A percentile compares a stretch with the other conserved stretches of the same genome.
phyloP scores from a whole-genome alignment of 2,329 filamentous ascomycete genomes.

The Monilinia aucupariae region DNA sequence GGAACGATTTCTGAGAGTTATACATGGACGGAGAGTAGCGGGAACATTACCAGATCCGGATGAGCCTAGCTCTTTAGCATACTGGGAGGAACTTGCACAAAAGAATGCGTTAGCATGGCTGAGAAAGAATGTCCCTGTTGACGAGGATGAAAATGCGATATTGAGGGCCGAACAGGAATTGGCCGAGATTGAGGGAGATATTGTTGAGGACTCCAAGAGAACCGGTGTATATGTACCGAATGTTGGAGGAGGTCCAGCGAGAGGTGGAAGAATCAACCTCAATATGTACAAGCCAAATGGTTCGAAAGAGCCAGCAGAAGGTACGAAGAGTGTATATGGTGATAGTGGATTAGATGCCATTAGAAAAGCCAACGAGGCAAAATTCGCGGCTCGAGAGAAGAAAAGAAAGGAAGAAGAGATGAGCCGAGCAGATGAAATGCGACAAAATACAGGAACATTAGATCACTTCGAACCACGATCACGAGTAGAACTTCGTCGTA shows the following conservation, averaged over 20 bases:
- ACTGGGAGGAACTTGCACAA: conserved; percentile 36
- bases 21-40: conserved; percentile 59
- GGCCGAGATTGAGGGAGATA: conserved; percentile 44
- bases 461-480: conserved; percentile 22
- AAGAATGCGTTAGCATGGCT: conserved; percentile 50
- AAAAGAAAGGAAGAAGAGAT: conserved; percentile 37
- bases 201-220: conserved; percentile 29
- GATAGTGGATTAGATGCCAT: conserved; percentile 52
- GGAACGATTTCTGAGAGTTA: conserved; percentile 51
- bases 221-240: conserved; percentile 32
- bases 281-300: conserved; percentile 1
- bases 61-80: conserved; percentile 32
- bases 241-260: conserved; percentile 14
- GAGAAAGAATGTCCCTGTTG: conserved; percentile 48
- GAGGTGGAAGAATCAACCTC: conserved; percentile 6
- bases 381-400: conserved; percentile 43
- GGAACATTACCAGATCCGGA: conserved; percentile 57
- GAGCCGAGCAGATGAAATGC: conserved; percentile 39
- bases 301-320: not conserved
- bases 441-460: conserved; percentile 29
- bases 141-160: conserved; percentile 57
- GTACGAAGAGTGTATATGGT: conserved; percentile 49
- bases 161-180: conserved; percentile 60
- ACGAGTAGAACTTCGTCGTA: conserved; percentile 29
- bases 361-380: conserved; percentile 46